Conservation (phyloP, 23 red algal genomes). For the Gracilaria gracilis region DNA sequence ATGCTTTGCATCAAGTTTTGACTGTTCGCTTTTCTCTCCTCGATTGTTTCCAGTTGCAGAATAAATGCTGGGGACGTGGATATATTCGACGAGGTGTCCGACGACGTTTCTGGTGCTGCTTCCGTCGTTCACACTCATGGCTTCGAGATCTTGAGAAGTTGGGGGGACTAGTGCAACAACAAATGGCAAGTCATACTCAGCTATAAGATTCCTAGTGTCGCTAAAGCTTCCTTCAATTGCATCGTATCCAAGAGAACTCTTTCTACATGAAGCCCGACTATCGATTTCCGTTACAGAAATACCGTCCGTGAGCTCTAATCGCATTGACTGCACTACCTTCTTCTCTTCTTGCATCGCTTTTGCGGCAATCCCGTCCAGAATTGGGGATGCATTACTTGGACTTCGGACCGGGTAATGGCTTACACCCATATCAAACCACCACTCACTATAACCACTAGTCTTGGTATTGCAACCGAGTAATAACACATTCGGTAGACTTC, state of each 20-base stretch:
- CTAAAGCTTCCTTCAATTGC: slow-evolving; percentile 5
- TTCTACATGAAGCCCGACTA: not conserved
- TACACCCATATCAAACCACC: slow-evolving; percentile 53
- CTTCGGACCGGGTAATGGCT: not conserved
- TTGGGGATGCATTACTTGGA: not conserved
- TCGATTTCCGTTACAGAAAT: slow-evolving; percentile 39
- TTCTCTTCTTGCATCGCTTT: slow-evolving; percentile 42
- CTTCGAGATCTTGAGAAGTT: slow-evolving; percentile 2
- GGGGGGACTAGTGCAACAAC: slow-evolving; percentile 64
- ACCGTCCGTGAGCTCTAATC: slow-evolving; percentile 51
- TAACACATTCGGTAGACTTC: slow-evolving; percentile 79
- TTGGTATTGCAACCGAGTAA: slow-evolving; percentile 67
- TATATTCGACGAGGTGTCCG: slow-evolving; percentile 70
- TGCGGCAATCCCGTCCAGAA: slow-evolving; percentile 15
- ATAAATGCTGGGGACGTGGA: slow-evolving; percentile 54
- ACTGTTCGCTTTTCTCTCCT: not conserved
- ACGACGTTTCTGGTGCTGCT: slow-evolving; percentile 23
- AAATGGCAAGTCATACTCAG: slow-evolving; percentile 75
- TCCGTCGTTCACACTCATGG: slow-evolving; percentile 2
- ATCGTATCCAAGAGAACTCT: not conserved
- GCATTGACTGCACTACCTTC: slow-evolving; percentile 56
- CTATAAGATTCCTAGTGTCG: slow-evolving; percentile 43
- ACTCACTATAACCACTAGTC: slow-evolving; percentile 38
- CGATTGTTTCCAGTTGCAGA: not conserved
- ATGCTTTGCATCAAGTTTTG: not conserved